Evolutionary conservation across 2,329 filamentous ascomycete genomes (phyloP).

Genomic region (Alternaria sp.): DNA sequence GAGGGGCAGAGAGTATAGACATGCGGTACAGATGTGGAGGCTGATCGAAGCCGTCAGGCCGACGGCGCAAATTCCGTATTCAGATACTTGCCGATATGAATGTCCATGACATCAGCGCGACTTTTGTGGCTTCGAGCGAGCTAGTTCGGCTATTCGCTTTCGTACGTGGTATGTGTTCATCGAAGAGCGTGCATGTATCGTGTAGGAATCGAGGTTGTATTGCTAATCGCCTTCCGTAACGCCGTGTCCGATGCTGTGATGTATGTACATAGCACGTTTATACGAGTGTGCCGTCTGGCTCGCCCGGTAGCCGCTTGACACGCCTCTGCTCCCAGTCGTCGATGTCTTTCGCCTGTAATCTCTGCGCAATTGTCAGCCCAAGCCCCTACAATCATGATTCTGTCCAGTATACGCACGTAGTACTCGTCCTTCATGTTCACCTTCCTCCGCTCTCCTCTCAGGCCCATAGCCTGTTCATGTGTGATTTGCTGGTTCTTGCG

Average conservation of each 20-base stretch:
- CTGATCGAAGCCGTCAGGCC: too few species aligned
- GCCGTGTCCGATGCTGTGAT: conserved; percentile 3
- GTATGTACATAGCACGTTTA: conserved; percentile 7
- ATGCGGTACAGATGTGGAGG: too few species aligned
- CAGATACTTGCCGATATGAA: too few species aligned
- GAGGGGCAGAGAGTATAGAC: too few species aligned
- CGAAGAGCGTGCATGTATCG: too few species aligned
- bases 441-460: conserved; percentile 73
- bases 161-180: too few species aligned
- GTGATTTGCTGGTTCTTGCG: conserved; percentile 84
- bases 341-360: conserved; percentile 84
- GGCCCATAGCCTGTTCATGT: conserved; percentile 83
- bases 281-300: conserved; percentile 79
- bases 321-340: conserved; percentile 98
- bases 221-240: neutral
- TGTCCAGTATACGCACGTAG: conserved; percentile 66
- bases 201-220: too few species aligned
- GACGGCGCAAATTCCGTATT: too few species aligned
- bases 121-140: too few species aligned
- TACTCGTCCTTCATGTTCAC: conserved; percentile 87
- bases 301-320: conserved; percentile 86
- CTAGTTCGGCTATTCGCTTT: too few species aligned
- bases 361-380: conserved; percentile 56
- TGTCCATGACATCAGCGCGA: too few species aligned
- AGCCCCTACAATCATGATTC: fast-evolving